Evolutionary conservation across 2,329 filamentous ascomycete species (phyloP).

Genomic region (Rutstroemia sp.): DNA sequence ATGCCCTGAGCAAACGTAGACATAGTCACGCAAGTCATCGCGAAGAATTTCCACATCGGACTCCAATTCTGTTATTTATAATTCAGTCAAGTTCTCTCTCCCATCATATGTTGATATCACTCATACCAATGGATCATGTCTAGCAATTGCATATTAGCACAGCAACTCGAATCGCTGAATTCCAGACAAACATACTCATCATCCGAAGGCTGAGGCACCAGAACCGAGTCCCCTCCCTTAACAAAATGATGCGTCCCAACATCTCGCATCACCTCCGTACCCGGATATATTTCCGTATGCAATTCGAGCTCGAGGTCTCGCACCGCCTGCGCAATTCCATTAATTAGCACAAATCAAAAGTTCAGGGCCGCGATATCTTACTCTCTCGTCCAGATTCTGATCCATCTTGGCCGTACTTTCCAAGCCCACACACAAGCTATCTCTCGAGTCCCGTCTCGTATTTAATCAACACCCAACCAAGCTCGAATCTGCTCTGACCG

Average conservation of each 20-base stretch:
- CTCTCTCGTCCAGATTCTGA: constrained; percentile 22
- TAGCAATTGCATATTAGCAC: background rate
- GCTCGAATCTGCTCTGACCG: too few species aligned
- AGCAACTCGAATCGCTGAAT: too few species aligned
- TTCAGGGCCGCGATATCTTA: background rate
- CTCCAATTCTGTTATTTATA: constrained; percentile 35
- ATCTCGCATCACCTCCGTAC: constrained; percentile 39
- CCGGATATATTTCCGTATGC: constrained; percentile 27
- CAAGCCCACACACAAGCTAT: too few species aligned
- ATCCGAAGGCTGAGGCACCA: constrained; percentile 41
- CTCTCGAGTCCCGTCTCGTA: too few species aligned
- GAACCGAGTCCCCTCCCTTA: constrained; percentile 41
- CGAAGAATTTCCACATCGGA: constrained; percentile 36
- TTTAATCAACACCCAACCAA: too few species aligned
- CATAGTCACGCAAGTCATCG: constrained; percentile 30
- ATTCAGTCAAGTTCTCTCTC: background rate
- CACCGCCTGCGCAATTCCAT: constrained; percentile 13
- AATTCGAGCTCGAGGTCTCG: constrained; percentile 26
- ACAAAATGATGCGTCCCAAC: constrained; percentile 57
- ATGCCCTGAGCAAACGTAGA: constrained; percentile 37
- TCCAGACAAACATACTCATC: constrained; percentile 26
- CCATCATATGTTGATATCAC: background rate
- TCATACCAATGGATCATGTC: constrained; percentile 37
- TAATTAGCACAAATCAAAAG: background rate
- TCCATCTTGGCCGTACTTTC: constrained; percentile 12